Base-by-base conservation (phyloP, 345 rosid species). In the Trapa bicornis region DNA sequence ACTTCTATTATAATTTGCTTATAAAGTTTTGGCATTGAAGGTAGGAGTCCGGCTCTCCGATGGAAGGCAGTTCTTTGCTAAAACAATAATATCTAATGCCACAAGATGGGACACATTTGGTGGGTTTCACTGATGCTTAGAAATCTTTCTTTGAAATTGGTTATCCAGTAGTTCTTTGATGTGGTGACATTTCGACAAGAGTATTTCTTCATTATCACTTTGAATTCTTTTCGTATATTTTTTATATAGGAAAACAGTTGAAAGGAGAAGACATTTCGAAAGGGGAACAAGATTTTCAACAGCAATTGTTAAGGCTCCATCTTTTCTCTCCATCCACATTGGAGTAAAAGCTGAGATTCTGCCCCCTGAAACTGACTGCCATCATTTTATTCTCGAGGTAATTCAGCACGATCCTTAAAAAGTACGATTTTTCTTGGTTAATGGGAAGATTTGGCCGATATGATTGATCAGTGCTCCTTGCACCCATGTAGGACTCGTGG, bases 101-200 rank as follows among this genome's bases (percentile, higher is more conserved):
- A 90, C 99, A 47, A 89, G 97, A 86, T 93, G 99, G 98, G 97
- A 88, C 75, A 94, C 99, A 36, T 94, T 94, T 76, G 96, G 99
- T 94, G 76, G 80, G 97, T 75, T 42, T 65, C 66, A 64, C 47
- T 10, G 37, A 65, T n/a, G 33, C 37, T 65, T 29, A 4, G 5
- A 5, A 29, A 54, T 16, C 35, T n/a, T 29, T 58, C 63, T 32
- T 57, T 57, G 62, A 57, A 29, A 14, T 57, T 8, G 12, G 11
- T 32, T 57, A 17, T 53, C 32, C 14, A 29, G 37, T 32, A 32
- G 35, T 29, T 12, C 35, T 54, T 54, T 6, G 22, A 16, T 37
- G 32, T 32, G 38, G 0, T 33, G 33, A 3, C 33, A 5, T 58
- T 32, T 35, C 9, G 37, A 32, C 14, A 1, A 11, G 33, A 3